A percentile compares a stretch with the other conserved stretches of the same genome.
These are phyloP conservation scores for Barnettozyma californica DNA, from an alignment of 805 yeast species.

Conservation along the genomic window DNA sequence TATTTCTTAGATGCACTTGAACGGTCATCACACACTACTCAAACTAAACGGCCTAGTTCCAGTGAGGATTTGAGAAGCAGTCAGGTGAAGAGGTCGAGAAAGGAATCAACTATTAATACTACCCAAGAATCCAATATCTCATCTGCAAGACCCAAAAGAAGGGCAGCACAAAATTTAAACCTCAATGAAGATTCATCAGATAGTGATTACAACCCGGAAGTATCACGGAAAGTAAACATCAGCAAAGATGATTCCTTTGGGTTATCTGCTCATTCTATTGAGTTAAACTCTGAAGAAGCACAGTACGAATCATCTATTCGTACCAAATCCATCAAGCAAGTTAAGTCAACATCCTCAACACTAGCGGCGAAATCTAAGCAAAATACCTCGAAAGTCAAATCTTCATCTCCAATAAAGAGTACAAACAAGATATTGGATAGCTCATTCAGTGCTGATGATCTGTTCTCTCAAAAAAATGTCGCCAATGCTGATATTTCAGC, in stretches of 20 bases:
- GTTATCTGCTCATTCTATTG: slow-evolving; percentile 16
- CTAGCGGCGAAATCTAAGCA: slow-evolving; percentile 1
- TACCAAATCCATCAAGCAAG: slow-evolving; percentile 3
- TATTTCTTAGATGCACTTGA: slow-evolving; percentile 23
- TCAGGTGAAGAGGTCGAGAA: background rate
- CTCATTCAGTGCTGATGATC: slow-evolving; percentile 18
- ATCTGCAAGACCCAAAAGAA: background rate
- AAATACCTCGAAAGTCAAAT: slow-evolving; percentile 3
- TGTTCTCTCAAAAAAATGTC: slow-evolving; percentile 15
- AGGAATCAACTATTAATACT: background rate
- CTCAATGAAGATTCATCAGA: slow-evolving; percentile 1
- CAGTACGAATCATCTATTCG: slow-evolving; percentile 9
- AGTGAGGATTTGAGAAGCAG: slow-evolving; percentile 2
- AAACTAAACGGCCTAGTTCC: slow-evolving; percentile 2
- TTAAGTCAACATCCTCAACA: slow-evolving; percentile 1
- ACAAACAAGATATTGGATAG: slow-evolving; percentile 21
- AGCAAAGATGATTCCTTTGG: slow-evolving; percentile 18
- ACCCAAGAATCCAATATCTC: background rate
- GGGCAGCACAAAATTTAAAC: slow-evolving; percentile 5
- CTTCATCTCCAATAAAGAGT: slow-evolving; percentile 6
- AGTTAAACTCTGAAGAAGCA: slow-evolving; percentile 17
- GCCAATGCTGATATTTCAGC: slow-evolving; percentile 4
- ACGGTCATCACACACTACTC: background rate
- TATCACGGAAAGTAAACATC: background rate
- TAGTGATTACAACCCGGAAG: background rate